Percentiles rank a stretch among this genome's conserved stretches.
These are phyloP conservation scores for Chenopodium album DNA, from an alignment of 148 eudicot genomes.

Conservation along the genomic window DNA sequence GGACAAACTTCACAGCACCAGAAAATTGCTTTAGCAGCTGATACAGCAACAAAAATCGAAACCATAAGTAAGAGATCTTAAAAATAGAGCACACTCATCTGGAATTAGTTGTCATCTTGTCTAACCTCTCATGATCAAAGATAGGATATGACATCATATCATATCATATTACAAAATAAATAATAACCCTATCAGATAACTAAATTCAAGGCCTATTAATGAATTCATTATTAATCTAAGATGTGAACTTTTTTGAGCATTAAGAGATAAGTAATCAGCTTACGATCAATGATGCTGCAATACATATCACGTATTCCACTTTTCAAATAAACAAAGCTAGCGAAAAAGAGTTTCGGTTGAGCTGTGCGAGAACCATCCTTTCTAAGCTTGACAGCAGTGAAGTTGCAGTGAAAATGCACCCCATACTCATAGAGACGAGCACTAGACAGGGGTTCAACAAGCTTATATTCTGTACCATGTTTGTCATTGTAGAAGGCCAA, in stretches of 20 bases:
- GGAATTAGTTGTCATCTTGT: not conserved
- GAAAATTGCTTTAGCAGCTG: not conserved
- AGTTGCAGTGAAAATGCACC: not conserved
- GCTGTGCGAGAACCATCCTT: not conserved
- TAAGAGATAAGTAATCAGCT: not conserved
- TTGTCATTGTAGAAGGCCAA: not conserved
- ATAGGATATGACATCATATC: too few relatives aligned
- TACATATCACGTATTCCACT: not conserved
- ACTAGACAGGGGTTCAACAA: constrained; percentile 1
- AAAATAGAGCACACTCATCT: too few relatives aligned
- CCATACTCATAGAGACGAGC: not conserved
- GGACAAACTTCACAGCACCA: not conserved
- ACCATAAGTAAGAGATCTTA: not conserved
- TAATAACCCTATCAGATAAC: not conserved
- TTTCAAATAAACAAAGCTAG: not conserved
- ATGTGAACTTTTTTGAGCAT: too few relatives aligned
- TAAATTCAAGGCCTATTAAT: not conserved
- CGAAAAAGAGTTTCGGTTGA: not conserved
- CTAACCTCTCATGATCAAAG: not conserved
- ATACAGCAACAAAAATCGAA: not conserved
- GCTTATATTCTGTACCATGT: not conserved
- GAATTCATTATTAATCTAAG: not conserved
- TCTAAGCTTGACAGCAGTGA: constrained; percentile 4
- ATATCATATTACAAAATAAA: not conserved
- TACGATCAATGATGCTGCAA: not conserved